Evolutionary conservation across 2,329 filamentous ascomycete genomes (phyloP).

Genomic region (Boeremia exigua): DNA sequence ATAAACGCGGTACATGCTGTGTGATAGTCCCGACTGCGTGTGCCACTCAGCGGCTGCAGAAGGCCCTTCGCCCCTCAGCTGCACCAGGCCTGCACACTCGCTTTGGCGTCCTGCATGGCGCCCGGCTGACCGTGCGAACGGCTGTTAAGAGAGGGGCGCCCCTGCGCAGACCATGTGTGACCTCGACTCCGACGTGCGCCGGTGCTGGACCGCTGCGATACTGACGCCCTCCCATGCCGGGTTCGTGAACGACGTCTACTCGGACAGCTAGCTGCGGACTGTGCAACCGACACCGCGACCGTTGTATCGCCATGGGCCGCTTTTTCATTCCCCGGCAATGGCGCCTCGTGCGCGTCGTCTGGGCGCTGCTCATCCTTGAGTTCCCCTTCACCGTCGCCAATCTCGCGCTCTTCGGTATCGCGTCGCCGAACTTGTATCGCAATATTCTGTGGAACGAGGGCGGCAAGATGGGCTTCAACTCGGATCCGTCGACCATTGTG

Average conservation of each 20-base stretch:
- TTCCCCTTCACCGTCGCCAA: conserved; percentile 68
- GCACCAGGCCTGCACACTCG: conserved; percentile 15
- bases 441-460: conserved; percentile 77
- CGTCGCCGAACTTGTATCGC: conserved; percentile 75
- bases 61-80: conserved; percentile 31
- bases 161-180: conserved; percentile 8
- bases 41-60: conserved; percentile 43
- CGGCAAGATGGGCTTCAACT: conserved; percentile 74
- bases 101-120: conserved; percentile 21
- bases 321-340: conserved; percentile 64
- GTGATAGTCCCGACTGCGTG: conserved; percentile 38
- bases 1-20: conserved; percentile 20
- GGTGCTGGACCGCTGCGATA: conserved; percentile 11
- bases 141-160: conserved; percentile 34
- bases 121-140: conserved; percentile 23
- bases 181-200: conserved; percentile 21
- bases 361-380: conserved; percentile 68
- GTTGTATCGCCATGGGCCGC: conserved; percentile 26
- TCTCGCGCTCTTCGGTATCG: conserved; percentile 74
- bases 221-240: conserved; percentile 13
- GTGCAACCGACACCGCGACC: not conserved
- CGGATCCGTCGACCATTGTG: conserved; percentile 70
- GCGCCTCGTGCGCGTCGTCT: conserved; percentile 59
- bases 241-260: conserved; percentile 14
- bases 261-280: too few relatives aligned